Conservation (phyloP, 257 asterid genomes). For the Solanum piurae region DNA sequence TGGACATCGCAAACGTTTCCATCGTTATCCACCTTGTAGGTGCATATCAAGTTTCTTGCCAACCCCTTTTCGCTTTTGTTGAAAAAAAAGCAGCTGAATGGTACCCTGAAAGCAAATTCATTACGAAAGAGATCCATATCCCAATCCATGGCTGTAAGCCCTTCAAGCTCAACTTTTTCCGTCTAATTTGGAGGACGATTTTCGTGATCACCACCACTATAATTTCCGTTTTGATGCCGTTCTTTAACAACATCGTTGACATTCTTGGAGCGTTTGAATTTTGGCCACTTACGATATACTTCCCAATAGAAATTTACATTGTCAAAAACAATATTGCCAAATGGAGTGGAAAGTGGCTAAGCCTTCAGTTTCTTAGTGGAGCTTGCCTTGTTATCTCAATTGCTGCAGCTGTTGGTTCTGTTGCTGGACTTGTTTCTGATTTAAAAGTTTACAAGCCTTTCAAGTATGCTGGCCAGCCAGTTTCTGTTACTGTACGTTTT, state of each 20-base stretch:
- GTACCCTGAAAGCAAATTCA: conserved; percentile 4
- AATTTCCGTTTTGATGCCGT: not conserved
- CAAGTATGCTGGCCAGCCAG: not conserved
- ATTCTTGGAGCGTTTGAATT: not conserved
- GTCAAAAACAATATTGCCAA: too few relatives aligned
- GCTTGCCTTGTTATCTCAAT: not conserved
- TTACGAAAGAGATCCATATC: not conserved
- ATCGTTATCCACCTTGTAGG: not conserved
- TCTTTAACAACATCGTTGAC: not conserved
- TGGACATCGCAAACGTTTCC: too few relatives aligned
- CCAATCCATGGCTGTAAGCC: not conserved
- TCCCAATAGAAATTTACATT: too few relatives aligned
- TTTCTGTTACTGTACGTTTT: not conserved
- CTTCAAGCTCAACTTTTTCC: not conserved
- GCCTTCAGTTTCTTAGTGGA: too few relatives aligned
- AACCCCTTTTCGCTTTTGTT: conserved; percentile 11
- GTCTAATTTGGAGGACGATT: not conserved
- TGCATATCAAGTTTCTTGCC: conserved; percentile 13
- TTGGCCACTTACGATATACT: too few relatives aligned
- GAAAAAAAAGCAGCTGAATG: conserved; percentile 2
- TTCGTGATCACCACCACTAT: too few relatives aligned
- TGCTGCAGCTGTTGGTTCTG: not conserved
- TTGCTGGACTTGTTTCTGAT: not conserved
- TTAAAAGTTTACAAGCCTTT: not conserved
- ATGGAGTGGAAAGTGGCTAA: too few relatives aligned